Base-by-base conservation (phyloP, 2,329 filamentous ascomycete genomes). In the Calonectria montana region DNA sequence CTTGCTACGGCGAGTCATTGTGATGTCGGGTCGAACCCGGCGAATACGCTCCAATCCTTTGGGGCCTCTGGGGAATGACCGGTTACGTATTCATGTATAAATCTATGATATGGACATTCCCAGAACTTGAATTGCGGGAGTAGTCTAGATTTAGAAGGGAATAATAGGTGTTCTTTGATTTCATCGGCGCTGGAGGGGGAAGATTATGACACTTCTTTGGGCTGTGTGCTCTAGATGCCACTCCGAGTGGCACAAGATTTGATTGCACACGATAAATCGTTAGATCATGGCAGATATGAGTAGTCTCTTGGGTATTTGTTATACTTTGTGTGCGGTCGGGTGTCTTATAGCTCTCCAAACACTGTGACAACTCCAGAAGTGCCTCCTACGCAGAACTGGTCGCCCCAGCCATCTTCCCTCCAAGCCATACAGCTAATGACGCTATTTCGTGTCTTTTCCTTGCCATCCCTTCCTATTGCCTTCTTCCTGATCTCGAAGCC, bases 381-480 rank as follows among this genome's bases (percentile, higher is more conserved):
- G n/a, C 90, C 90, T 45, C 90, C 91, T 15, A 90, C 91, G 72
- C 90, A 92, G 79, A 91, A 92, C 80, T 92, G 90, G 71, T 91
- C 88, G 7, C 90, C 91, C 82, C 89, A 91, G 21, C 91, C 91
- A 61, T 85, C 84, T 35, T 91, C 89, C 69, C 88, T 88, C 91
- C 91, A 93, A 2, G 90, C 88, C 66, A 92, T 81, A 78, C 90
- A 91, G 76, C 88, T 92, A 27, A 91, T 84, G 21, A 92, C 87
- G 72, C 92, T 92, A 73, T 82, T 89, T 68, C 88, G 86, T 76
- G 86, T 83, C 82, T 90, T 92, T 68, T 90, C 87, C 79, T 89
- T 90, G 21, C 91, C 91, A 77, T 92, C 90, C 71, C 86, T 87
- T 0, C 90, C 90, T 16, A 92, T 82, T 15, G 87, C 85, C 76